Evolutionary conservation across 805 yeast species (phyloP).

Genomic region (Debaryomyces tyrocola): DNA sequence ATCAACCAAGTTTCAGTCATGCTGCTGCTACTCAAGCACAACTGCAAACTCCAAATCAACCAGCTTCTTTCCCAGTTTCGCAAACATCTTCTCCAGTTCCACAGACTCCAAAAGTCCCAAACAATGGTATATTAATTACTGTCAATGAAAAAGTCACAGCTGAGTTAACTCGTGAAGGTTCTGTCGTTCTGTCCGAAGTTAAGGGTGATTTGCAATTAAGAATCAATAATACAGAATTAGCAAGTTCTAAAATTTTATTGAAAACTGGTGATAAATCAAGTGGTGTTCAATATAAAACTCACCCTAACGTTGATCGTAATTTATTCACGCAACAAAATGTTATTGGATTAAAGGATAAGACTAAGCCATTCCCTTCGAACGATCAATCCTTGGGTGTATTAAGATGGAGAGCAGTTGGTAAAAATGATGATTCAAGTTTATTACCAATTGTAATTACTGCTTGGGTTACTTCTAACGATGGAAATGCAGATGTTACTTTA

Average conservation of each 20-base stretch:
- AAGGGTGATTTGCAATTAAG: constrained; percentile 91
- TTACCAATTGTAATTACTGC: constrained; percentile 75
- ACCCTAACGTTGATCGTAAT: constrained; percentile 89
- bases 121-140: constrained; percentile 78
- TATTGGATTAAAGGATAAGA: constrained; percentile 73
- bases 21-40: constrained; percentile 12
- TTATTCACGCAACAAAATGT: constrained; percentile 56
- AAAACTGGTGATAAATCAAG: constrained; percentile 47
- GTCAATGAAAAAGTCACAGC: constrained; percentile 78
- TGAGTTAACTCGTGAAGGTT: constrained; percentile 81
- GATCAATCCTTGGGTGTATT: constrained; percentile 89
- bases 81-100: constrained; percentile 26
- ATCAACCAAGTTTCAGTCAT: constrained; percentile 18
- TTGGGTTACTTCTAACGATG: constrained; percentile 75
- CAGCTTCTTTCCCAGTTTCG: constrained; percentile 15
- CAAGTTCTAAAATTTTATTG: constrained; percentile 65
- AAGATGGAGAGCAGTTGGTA: constrained; percentile 83
- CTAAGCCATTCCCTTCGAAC: constrained; percentile 85
- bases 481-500: constrained; percentile 70
- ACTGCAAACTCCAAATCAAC: not conserved
- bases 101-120: constrained; percentile 35
- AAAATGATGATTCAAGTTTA: constrained; percentile 53
- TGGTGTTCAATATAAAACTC: constrained; percentile 80
- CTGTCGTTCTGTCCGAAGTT: constrained; percentile 64
- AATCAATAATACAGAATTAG: constrained; percentile 71